Evolutionary conservation across 106 monocot genomes (phyloP), one percentile per base, ranked within the genome.

Genomic region (Phalaenopsis equestris): DNA sequence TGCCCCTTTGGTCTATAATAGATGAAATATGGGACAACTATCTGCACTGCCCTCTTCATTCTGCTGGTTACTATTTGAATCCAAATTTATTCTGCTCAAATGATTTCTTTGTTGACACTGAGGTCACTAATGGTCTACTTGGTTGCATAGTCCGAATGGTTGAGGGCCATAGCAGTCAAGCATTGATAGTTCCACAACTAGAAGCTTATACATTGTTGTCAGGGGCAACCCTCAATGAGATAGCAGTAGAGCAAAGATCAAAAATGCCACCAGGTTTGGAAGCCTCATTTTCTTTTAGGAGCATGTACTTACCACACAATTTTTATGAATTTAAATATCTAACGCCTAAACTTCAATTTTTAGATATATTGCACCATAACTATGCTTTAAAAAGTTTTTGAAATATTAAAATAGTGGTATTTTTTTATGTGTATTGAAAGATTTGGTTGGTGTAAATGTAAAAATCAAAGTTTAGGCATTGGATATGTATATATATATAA

Each of bases 11-110:
- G 95, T 18, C 48, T 41, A 64, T 86, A 68, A 87, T 95, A 73
- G 95, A 95, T 86, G 82, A 89, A 0, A 82, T 95, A 73, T 95
- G 95, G 95, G 83, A 92, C 41, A 73, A 88, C 49, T 88, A 88
- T 83, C 90, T 95, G 3, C 92, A 95, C 56, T 89, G 82, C 41
- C 84, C 87, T 47, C 80, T 95, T 43, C 95, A 95, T 87, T 85
- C 89, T 75, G 88, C 92, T 65, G 90, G 86, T 39, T 92, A 90
- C 76, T 89, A 84, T 83, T 80, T 95, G 41, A 95, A 95, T 76
- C 95, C 95, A 61, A 77, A 72, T 77, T 75, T 92, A 67, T 95
- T 89, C 80, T 92, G 88, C 76, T 86, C 88, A 1, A 80, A 42
- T 68, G 85, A 89, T 72, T 89, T 89, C 76, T 82, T 78, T 77